Evolutionary conservation across 805 yeast genomes (phyloP), one percentile per base, ranked within the genome.

Genomic region (Starmerella geochares): DNA sequence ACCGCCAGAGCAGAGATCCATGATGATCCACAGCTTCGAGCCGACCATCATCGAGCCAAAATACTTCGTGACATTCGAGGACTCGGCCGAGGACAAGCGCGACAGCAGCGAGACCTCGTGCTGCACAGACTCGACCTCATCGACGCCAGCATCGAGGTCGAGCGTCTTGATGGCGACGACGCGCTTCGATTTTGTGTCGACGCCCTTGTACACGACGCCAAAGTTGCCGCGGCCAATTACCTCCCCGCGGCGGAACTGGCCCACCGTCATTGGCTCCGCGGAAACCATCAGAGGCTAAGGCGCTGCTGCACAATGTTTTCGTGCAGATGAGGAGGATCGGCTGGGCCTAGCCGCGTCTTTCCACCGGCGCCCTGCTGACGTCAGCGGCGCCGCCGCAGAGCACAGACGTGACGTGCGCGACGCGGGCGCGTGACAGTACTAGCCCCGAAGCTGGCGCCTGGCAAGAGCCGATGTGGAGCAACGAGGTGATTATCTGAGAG

Each of bases 1-100:
- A 0, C 99, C 99, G 14, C 98, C 99, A 0, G 95, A 92, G 66
- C 97, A 90, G 61, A 84, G 79, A 62, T 92, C 99, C 96, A 92
- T 92, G 51, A 92, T 80, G 64, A 92, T 88, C 97, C 98, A 92
- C 32, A 92, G 71, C 60, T 84, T 81, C n/a, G 95, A 83, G 43
- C 90, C 96, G 54, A 80, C 78, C 25, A 94, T 67, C 56, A 83
- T 82, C 0, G 94, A 83, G 0, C 96, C 96, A 62, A 83, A 85
- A 66, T 92, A 92, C 55, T 83, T 88, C 2, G 95, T 87, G 47
- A 92, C 86, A 60, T 92, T 92, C n/a, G 94, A 92, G 16, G 83
- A 84, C 37, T 67, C 70, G 10, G 60, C 53, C 48, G 78, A 79
- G 58, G 85, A 83, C 55, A 92, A 70, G 55, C 84, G 86, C 1